Conservation (phyloP, 2,329 filamentous ascomycete genomes). For the Metarhizium anisopliae region DNA sequence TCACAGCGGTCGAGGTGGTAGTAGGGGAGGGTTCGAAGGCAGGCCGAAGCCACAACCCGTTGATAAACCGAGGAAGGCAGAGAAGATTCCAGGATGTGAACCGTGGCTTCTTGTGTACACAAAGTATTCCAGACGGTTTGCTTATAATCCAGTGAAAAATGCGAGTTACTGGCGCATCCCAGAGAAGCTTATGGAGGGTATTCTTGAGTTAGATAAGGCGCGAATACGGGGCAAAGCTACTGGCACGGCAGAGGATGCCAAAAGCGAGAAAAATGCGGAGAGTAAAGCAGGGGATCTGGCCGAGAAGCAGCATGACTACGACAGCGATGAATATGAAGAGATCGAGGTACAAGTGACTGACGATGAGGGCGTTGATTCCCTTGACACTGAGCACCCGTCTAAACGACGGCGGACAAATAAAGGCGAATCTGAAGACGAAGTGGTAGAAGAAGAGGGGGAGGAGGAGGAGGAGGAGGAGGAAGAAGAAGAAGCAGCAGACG, state of each 20-base stretch:
- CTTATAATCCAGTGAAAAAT: slow-evolving; percentile 78
- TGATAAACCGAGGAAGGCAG: slow-evolving; percentile 75
- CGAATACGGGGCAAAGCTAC: slow-evolving; percentile 51
- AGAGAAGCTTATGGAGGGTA: slow-evolving; percentile 71
- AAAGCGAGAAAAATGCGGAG: background rate
- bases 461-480: slow-evolving; percentile 31
- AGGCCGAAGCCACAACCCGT: slow-evolving; percentile 57
- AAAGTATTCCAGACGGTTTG: slow-evolving; percentile 80
- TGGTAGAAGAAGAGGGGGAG: slow-evolving; percentile 30
- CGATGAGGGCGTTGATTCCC: slow-evolving; percentile 33
- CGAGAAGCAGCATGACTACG: slow-evolving; percentile 29
- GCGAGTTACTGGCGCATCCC: slow-evolving; percentile 95
- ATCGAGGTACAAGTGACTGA: slow-evolving; percentile 50
- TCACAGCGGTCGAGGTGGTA: slow-evolving; percentile 28
- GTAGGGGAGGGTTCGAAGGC: slow-evolving; percentile 35
- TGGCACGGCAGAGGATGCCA: slow-evolving; percentile 11
- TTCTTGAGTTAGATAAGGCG: slow-evolving; percentile 63
- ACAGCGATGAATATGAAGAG: slow-evolving; percentile 69
- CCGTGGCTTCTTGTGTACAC: slow-evolving; percentile 93
- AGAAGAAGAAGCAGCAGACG: slow-evolving; percentile 31
- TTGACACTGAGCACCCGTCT: slow-evolving; percentile 31
- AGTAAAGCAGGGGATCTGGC: slow-evolving; percentile 13
- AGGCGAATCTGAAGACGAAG: slow-evolving; percentile 31
- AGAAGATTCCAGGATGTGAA: slow-evolving; percentile 68
- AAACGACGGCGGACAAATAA: slow-evolving; percentile 52